Evolutionary conservation across 1,139 yeast species (phyloP).

Genomic region (Blastobotrys serpentis): DNA sequence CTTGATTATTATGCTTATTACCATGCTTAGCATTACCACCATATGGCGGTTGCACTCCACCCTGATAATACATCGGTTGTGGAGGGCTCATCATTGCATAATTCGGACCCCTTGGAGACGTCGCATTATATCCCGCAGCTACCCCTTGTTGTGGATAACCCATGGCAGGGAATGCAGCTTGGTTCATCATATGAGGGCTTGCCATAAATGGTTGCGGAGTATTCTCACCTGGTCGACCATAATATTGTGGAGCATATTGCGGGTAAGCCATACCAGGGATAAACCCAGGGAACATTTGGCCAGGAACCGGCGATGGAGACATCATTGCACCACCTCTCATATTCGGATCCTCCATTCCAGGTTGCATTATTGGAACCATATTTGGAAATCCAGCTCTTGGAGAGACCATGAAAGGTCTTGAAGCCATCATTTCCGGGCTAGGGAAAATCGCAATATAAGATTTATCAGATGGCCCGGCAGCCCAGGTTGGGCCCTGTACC

Average conservation of each 20-base stretch:
- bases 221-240: slow-evolving; percentile 20
- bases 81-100: slow-evolving; percentile 3
- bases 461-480: slow-evolving; percentile 28
- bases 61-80: slow-evolving; percentile 5
- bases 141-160: neutral
- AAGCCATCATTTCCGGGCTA: slow-evolving; percentile 15
- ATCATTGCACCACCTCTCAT: slow-evolving; percentile 24
- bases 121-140: slow-evolving; percentile 1
- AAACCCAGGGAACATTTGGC: slow-evolving; percentile 29
- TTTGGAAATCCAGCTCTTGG: slow-evolving; percentile 25
- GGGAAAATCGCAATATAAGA: slow-evolving; percentile 23
- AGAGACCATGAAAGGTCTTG: slow-evolving; percentile 17
- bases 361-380: slow-evolving; percentile 29
- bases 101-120: slow-evolving; percentile 5
- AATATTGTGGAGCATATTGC: slow-evolving; percentile 27
- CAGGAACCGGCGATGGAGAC: slow-evolving; percentile 31
- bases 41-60: slow-evolving; percentile 2
- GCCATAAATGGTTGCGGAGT: slow-evolving; percentile 23
- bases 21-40: neutral
- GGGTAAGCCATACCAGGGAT: slow-evolving; percentile 29
- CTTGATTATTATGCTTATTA: neutral
- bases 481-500: slow-evolving; percentile 80
- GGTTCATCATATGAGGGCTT: slow-evolving; percentile 23
- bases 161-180: slow-evolving; percentile 13
- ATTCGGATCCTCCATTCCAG: slow-evolving; percentile 29